Conservation (phyloP, 331 rosid genomes). For the Rosa hybrid region DNA sequence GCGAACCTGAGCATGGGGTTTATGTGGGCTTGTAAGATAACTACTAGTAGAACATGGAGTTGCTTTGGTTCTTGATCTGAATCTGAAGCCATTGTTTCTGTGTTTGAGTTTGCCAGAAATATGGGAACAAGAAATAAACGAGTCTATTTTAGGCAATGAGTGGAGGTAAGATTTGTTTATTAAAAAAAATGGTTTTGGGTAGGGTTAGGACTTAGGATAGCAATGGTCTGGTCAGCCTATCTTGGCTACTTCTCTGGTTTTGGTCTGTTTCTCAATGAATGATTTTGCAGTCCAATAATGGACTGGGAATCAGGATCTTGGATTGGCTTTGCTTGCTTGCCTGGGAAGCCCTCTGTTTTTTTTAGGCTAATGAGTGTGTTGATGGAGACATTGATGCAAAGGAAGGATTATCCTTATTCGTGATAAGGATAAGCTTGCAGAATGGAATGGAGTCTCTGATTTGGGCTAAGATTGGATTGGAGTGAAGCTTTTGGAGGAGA, state of each 20-base stretch:
- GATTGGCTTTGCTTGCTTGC: background rate
- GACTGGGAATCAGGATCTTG: background rate
- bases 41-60: constrained; percentile 44
- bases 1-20: constrained; percentile 60
- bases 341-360: background rate
- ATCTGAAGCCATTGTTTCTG: background rate
- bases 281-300: background rate
- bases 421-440: background rate
- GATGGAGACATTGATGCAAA: background rate
- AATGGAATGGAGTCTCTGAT: background rate
- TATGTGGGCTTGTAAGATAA: constrained; percentile 53
- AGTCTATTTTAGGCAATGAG: background rate
- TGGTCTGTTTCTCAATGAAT: background rate
- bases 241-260: background rate
- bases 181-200: background rate
- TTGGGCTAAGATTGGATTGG: too few species aligned
- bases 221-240: background rate
- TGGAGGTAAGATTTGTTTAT: background rate
- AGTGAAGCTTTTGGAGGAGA: too few species aligned
- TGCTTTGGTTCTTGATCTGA: background rate
- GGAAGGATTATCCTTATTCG: background rate
- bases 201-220: background rate
- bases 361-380: background rate
- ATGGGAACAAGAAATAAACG: background rate
- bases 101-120: background rate